Evolutionary conservation across 2,329 filamentous ascomycete species (phyloP).

Genomic region (Fusarium vanettenii): DNA sequence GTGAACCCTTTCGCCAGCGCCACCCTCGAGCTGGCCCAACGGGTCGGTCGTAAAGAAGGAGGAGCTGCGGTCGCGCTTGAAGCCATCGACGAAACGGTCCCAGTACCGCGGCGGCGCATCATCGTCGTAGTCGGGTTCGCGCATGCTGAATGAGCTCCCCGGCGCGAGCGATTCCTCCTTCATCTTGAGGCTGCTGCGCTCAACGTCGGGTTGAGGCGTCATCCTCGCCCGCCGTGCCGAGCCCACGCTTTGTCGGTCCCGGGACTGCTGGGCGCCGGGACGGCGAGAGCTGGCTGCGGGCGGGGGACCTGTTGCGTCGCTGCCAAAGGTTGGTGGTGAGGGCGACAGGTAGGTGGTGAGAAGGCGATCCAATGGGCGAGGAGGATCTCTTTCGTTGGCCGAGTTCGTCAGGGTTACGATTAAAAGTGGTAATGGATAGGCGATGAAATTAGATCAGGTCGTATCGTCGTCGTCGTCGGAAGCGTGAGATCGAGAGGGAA

Average conservation of each 20-base stretch:
- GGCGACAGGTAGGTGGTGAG: conserved; percentile 27
- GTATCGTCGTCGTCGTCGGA: conserved; percentile 26
- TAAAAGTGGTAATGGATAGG: not conserved
- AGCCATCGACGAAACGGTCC: conserved; percentile 67
- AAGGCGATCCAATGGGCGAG: conserved; percentile 23
- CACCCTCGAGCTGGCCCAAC: conserved; percentile 49
- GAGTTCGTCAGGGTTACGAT: conserved; percentile 33
- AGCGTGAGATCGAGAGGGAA: conserved; percentile 16
- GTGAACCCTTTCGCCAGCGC: conserved; percentile 43
- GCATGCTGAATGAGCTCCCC: conserved; percentile 64
- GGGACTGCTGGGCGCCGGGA: conserved; percentile 11
- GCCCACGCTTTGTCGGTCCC: conserved; percentile 34
- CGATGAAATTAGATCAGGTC: not conserved
- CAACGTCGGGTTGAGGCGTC: conserved; percentile 58
- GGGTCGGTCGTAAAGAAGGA: conserved; percentile 60
- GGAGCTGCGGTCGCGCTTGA: conserved; percentile 69
- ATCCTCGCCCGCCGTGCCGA: conserved; percentile 51
- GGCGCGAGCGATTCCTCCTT: conserved; percentile 67
- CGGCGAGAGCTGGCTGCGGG: conserved; percentile 35
- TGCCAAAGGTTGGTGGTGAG: conserved; percentile 21
- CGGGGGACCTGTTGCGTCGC: conserved; percentile 8
- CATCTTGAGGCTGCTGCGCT: conserved; percentile 68
- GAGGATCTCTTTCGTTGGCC: conserved; percentile 18
- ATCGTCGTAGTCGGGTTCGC: conserved; percentile 60
- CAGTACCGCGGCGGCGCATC: conserved; percentile 48